These are phyloP conservation scores for Aspergillus tubingensis DNA, from an alignment of 2,329 filamentous ascomycete genomes.

Conservation along the genomic window DNA sequence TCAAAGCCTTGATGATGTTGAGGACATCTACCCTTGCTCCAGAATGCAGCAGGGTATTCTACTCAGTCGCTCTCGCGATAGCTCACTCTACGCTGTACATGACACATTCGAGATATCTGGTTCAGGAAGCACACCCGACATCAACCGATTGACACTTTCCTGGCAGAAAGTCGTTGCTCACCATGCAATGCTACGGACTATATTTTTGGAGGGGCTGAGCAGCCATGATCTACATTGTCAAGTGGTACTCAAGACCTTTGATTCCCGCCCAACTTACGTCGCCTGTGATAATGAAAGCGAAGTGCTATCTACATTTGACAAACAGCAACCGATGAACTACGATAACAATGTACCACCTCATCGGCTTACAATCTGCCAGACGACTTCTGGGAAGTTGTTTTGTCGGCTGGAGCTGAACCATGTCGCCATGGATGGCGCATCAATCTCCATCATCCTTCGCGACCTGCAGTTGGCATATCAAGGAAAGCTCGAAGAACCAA, in stretches of 20 bases:
- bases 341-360: constrained; percentile 43
- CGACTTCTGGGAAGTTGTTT: constrained; percentile 39
- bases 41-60: constrained; percentile 42
- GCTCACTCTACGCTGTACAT: constrained; percentile 40
- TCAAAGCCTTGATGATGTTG: constrained; percentile 35
- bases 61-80: constrained; percentile 36
- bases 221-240: constrained; percentile 37
- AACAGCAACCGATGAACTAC: constrained; percentile 29
- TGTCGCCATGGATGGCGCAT: constrained; percentile 54
- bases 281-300: constrained; percentile 33
- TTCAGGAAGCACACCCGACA: constrained; percentile 24
- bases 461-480: constrained; percentile 51
- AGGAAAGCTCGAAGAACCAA: constrained; percentile 41
- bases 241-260: constrained; percentile 36
- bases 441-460: constrained; percentile 51
- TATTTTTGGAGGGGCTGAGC: constrained; percentile 39
- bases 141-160: constrained; percentile 28
- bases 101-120: constrained; percentile 39
- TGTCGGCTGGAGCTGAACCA: constrained; percentile 55
- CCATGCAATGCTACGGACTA: constrained; percentile 40
- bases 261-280: constrained; percentile 30
- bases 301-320: constrained; percentile 33
- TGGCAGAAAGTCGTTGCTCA: constrained; percentile 36
- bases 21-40: constrained; percentile 47
- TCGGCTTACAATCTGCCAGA: constrained; percentile 49